Evolutionary conservation across 2,329 filamentous ascomycete genomes (phyloP), one percentile per base, ranked within the genome.

Genomic region (Trichoderma oligosporum): DNA sequence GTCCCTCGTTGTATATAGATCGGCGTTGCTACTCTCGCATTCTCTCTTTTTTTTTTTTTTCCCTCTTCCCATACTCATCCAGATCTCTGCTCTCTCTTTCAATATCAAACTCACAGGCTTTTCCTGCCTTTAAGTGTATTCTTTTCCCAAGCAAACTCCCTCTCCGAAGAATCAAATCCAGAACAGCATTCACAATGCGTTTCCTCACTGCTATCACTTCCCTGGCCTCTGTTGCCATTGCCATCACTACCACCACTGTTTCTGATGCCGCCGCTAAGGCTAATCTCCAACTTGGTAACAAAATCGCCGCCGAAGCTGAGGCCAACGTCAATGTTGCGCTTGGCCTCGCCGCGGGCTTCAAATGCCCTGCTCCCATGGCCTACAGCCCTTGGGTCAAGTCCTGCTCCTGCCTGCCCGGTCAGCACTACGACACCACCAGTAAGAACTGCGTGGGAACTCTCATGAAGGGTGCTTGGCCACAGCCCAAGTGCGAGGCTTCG

Each of bases 391-490:
- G 71, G 71, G 68, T 67, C 58, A 69, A 68, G 63, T 56, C 76
- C 29, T 80, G 78, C 66, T 66, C 76, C 14, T 78, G 77, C 58
- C 60, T 71, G 12, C 70, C 74, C 12, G 76, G 75, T 57, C 70
- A 74, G 66, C 65, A 69, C 55, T 72, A 71, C 60, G 73, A 78
- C 41, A 59, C 70, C 42, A 57, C 63, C 42, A 52, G 60, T 49
- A 63, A 60, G 55, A 24, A 31, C 41, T 74, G 71, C 59, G 39
- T 59, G 22, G 71, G 71, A 45, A 52, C 53, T 16, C 42, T 54
- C 45, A 59, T 67, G 38, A 60, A 29, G 2, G 71, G 71, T 52
- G 65, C 67, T 59, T 74, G 71, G 71, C 69, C 71, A 33, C 61
- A 67, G 66, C 68, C 71, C 12, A 53, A 64, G 6, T 49, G 63